These are phyloP conservation scores for Diospyros lotus DNA, from an alignment of 148 eudicot genomes.

Conservation along the genomic window DNA sequence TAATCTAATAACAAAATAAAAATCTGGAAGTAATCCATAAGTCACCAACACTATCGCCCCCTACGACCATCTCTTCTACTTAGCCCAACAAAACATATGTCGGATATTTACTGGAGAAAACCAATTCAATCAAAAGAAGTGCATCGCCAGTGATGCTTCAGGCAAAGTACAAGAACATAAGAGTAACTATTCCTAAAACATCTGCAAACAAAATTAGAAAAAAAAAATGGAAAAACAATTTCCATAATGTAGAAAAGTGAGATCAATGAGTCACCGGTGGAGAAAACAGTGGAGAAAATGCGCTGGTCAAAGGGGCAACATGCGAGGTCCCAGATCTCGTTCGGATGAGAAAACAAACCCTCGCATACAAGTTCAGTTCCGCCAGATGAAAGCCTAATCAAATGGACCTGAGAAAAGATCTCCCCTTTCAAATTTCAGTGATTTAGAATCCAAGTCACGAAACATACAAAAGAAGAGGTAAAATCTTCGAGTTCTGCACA, in stretches of 20 bases:
- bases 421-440: neutral
- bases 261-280: constrained; percentile 43
- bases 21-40: no score
- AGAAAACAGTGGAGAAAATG: constrained; percentile 86
- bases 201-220: neutral
- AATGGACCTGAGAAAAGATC: constrained; percentile 58
- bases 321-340: constrained; percentile 96
- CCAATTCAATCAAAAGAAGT: no score
- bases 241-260: neutral
- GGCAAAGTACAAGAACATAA: neutral
- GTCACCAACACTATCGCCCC: no score
- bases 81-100: no score
- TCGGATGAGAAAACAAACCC: constrained; percentile 92
- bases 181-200: neutral
- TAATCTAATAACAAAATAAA: neutral
- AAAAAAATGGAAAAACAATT: neutral
- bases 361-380: constrained; percentile 92
- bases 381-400: constrained; percentile 75
- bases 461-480: neutral
- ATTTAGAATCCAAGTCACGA: neutral
- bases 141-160: neutral
- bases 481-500: neutral
- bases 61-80: no score
- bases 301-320: constrained; percentile 98
- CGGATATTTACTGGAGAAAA: no score